Percentiles rank a stretch among this genome's conserved stretches.
These are phyloP conservation scores for Pythium rhizo-oryzae DNA, from an alignment of 352 stramenopile species.

Conservation along the genomic window DNA sequence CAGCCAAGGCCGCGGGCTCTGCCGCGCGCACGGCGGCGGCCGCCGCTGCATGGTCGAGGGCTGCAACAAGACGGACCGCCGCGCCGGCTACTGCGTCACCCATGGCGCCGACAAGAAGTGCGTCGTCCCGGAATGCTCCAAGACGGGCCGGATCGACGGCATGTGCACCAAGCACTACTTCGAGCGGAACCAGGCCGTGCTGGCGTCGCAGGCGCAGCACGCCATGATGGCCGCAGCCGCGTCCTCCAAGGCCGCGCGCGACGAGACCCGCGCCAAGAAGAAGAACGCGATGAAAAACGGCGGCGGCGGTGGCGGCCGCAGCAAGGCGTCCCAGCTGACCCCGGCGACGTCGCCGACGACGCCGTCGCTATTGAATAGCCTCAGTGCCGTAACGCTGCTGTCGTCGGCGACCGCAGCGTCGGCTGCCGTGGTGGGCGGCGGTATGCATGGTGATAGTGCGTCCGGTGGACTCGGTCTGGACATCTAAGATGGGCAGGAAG, in stretches of 20 bases:
- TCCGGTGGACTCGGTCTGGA: slow-evolving; percentile 17
- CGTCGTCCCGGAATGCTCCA: slow-evolving; percentile 76
- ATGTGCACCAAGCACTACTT: slow-evolving; percentile 90
- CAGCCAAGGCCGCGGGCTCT: slow-evolving; percentile 82
- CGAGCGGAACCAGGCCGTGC: slow-evolving; percentile 60
- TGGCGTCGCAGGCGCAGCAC: slow-evolving; percentile 25
- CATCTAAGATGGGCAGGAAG: slow-evolving; percentile 3
- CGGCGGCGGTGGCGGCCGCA: not conserved
- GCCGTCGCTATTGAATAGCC: slow-evolving; percentile 29
- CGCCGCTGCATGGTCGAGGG: slow-evolving; percentile 81
- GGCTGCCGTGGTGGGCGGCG: slow-evolving; percentile 7
- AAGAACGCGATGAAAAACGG: slow-evolving; percentile 12
- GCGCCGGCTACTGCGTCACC: slow-evolving; percentile 77
- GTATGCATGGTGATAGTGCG: slow-evolving; percentile 14
- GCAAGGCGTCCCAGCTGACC: slow-evolving; percentile 29
- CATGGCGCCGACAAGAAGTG: slow-evolving; percentile 87
- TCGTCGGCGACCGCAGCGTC: slow-evolving; percentile 23
- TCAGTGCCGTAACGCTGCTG: slow-evolving; percentile 29
- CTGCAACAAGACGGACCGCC: slow-evolving; percentile 85
- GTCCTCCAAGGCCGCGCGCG: slow-evolving; percentile 19
- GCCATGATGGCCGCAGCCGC: slow-evolving; percentile 21
- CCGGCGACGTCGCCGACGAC: slow-evolving; percentile 31
- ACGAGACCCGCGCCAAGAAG: slow-evolving; percentile 20
- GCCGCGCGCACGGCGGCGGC: slow-evolving; percentile 81
- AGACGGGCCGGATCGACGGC: slow-evolving; percentile 80